Evolutionary conservation across 2,329 filamentous ascomycete species (phyloP).

Genomic region (Cercospora zeae-maydis): DNA sequence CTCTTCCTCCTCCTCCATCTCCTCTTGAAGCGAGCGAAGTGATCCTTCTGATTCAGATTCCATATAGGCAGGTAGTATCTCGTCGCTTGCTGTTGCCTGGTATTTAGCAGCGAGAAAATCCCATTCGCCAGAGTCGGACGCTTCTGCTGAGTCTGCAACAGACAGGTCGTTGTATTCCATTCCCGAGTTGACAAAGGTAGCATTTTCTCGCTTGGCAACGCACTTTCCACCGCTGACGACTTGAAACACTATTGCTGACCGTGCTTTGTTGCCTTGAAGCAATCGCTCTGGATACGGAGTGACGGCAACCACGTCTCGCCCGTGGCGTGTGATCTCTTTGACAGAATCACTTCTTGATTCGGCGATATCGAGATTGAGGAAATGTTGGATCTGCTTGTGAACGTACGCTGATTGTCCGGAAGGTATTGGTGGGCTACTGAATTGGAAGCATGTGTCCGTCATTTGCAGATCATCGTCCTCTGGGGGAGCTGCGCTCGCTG

Average conservation of each 20-base stretch:
- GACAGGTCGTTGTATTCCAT: conserved; percentile 15
- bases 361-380: conserved; percentile 22
- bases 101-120: conserved; percentile 30
- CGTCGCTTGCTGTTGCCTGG: conserved; percentile 36
- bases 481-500: background rate
- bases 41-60: conserved; percentile 14
- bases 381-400: conserved; percentile 29
- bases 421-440: conserved; percentile 16
- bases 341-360: conserved; percentile 5
- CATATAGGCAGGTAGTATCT: conserved; percentile 27
- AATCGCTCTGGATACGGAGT: conserved; percentile 33
- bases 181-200: conserved; percentile 20
- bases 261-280: conserved; percentile 16
- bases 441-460: conserved; percentile 27
- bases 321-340: conserved; percentile 21
- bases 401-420: conserved; percentile 30
- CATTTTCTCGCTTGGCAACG: conserved; percentile 32
- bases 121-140: conserved; percentile 22
- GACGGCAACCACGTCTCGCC: conserved; percentile 29
- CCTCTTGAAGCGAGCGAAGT: conserved; percentile 18
- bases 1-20: conserved; percentile 44
- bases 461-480: conserved; percentile 18
- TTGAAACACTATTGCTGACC: conserved; percentile 36
- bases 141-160: conserved; percentile 16
- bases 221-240: conserved; percentile 13